Base-by-base conservation (phyloP, 495 filamentous ascomycete species). In the Glutinoglossum americanum region DNA sequence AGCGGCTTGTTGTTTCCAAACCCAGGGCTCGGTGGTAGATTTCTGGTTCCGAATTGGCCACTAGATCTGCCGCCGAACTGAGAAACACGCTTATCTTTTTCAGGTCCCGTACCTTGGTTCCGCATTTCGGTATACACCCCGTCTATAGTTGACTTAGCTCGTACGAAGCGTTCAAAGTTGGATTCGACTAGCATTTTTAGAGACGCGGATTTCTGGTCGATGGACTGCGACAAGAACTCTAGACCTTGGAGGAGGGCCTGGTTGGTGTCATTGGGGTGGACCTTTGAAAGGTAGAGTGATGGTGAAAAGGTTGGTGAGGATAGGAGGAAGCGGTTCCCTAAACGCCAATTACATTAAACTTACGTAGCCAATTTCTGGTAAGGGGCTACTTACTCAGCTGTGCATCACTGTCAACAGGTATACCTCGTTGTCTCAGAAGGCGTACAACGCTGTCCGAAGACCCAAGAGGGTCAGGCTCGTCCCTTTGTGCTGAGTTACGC, bases 91-190 rank as follows among this genome's bases (percentile, higher is more conserved):
- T 7, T 72, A 61, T 64, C 62, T 19, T 72, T 64, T n/a, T 76
- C 74, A n/a, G 77, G 74, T 33, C 84, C 79, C 7, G 70, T 75
- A 3, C 87, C 87, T 63, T 87, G 83, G 56, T 85, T 87, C 55
- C 89, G 87, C 92, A 98, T 97, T 69, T 97, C 93, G 37, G 79
- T 89, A 69, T 98, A 98, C 39, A 98, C 92, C 72, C 89, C 89
- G 70, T 98, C 92, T 60, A 98, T 97, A 7, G 89, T 96, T 3
- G 87, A 84, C 66, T 98, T 98, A 7, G 93, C 92, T 11, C 84
- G 80, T 33, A 98, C 90, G 69, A 98, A 98, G 33, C 89, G 82
- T 70, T 98, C 93, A 64, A 98, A 98, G 64, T 98, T 97, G 30
- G 84, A 87, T 68, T 98, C 92, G 26, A 98, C 92, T 3, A 98